Percentiles rank a stretch among this genome's conserved stretches.
Conservation (phyloP, 2,329 filamentous ascomycete species). For the Microcera coccophila region DNA sequence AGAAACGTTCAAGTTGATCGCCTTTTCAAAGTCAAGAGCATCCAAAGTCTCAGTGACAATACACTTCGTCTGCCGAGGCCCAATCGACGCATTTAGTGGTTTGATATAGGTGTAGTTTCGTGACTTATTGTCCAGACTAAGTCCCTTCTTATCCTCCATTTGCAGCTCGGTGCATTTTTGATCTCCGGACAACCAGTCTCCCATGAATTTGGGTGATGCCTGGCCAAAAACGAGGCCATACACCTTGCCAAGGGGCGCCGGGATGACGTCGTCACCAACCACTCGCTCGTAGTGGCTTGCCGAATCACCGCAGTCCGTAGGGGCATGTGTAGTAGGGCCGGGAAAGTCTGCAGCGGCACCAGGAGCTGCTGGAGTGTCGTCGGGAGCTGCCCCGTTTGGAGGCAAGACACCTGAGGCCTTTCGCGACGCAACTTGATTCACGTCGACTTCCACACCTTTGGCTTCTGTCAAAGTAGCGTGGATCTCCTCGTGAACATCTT, state of each 20-base stretch:
- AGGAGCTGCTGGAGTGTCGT: constrained; percentile 45
- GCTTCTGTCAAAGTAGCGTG: constrained; percentile 61
- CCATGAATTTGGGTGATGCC: constrained; percentile 74
- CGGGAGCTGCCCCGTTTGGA: constrained; percentile 42
- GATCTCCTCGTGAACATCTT: constrained; percentile 74
- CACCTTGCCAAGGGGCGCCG: constrained; percentile 85
- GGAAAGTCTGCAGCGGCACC: constrained; percentile 65
- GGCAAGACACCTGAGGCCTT: constrained; percentile 62
- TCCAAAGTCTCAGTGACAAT: constrained; percentile 84
- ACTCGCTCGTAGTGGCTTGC: constrained; percentile 78
- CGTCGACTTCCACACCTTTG: constrained; percentile 44
- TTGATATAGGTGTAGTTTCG: constrained; percentile 87
- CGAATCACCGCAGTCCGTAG: constrained; percentile 80
- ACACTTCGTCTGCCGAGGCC: constrained; percentile 92
- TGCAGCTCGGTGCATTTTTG: constrained; percentile 88
- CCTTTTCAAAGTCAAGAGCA: constrained; percentile 78
- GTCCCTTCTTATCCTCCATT: constrained; percentile 77
- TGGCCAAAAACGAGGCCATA: constrained; percentile 86
- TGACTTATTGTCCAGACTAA: constrained; percentile 69
- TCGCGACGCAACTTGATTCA: constrained; percentile 61
- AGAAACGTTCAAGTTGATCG: constrained; percentile 73
- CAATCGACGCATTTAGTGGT: constrained; percentile 76
- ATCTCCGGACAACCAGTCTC: constrained; percentile 78
- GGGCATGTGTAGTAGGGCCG: constrained; percentile 73
- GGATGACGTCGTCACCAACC: constrained; percentile 79